Evolutionary conservation across 805 yeast species (phyloP).

Genomic region (Wickerhamiella dianesei): DNA sequence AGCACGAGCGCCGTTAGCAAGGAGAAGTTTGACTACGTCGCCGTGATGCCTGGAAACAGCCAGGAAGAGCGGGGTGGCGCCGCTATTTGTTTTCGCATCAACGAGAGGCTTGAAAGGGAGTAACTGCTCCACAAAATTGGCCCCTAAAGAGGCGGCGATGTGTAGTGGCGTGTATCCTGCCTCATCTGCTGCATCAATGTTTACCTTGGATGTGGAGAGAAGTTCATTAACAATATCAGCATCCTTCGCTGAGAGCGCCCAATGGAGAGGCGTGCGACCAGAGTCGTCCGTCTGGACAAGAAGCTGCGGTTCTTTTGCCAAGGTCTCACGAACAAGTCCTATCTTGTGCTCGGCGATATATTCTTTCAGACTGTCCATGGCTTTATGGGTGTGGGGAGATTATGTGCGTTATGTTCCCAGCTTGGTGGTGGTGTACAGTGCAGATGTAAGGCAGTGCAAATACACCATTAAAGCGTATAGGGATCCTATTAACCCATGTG

Average conservation of each 20-base stretch:
- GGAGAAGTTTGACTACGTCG: conserved; percentile 39
- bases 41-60: conserved; percentile 60
- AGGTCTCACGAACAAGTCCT: conserved; percentile 1
- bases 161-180: conserved; percentile 87
- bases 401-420: too few relatives aligned
- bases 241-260: conserved; percentile 67
- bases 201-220: conserved; percentile 28
- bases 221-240: conserved; percentile 37
- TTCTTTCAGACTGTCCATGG: conserved; percentile 7
- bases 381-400: not conserved
- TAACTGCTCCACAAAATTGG: conserved; percentile 37
- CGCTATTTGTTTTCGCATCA: conserved; percentile 42
- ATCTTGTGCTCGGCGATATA: conserved; percentile 6
- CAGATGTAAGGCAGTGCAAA: too few relatives aligned
- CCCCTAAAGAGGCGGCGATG: conserved; percentile 67
- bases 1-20: conserved; percentile 47
- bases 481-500: too few relatives aligned
- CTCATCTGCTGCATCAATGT: conserved; percentile 59
- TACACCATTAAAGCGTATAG: too few relatives aligned
- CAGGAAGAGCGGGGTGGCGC: conserved; percentile 61
- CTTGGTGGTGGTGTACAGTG: not conserved
- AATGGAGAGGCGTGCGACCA: conserved; percentile 68
- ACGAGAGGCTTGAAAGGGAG: conserved; percentile 37
- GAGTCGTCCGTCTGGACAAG: conserved; percentile 40
- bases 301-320: conserved; percentile 5